Base-by-base conservation (phyloP, 2,329 filamentous ascomycete genomes). In the Pseudophaeomoniella oleicola region DNA sequence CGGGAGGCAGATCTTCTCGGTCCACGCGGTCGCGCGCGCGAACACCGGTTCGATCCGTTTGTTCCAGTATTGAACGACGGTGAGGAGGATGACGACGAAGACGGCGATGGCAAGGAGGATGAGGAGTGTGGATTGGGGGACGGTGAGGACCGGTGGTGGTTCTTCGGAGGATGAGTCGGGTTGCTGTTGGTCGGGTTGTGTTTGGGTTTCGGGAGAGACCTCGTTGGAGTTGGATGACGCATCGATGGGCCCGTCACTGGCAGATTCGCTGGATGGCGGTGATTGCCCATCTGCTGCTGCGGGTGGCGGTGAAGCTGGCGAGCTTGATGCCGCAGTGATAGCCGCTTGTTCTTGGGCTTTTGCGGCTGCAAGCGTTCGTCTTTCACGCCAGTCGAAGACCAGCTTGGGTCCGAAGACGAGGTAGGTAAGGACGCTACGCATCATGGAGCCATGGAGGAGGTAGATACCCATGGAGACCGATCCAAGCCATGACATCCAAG, bases 381-480 rank as follows among this genome's bases (percentile, higher is more conserved):
- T 14, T 51, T 50, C 22, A 49, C 41, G 1, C 40, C 39, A 5
- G 50, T 16, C 9, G 17, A 35, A 32, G 50, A 46, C 45, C 11
- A 45, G 39, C 11, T 50, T 46, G 10, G 60, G 57, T 2, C 68
- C 62, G 41, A 67, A 78, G 10, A 75, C 55, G 59, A 78, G 64
- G 69, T 72, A 78, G 16, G 69, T 67, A 11, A 78, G 58, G 5
- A 76, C 52, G 16, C 66, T 69, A 39, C 74, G 68, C 45, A 78
- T 65, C 18, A 78, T 59, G 1, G 69, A 66, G 30, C 74, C 75
- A 52, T 79, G 75, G 14, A 78, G 55, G 4, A 79, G 63, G 46
- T 78, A 78, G 11, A 79, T 69, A 1, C 74, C 72, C 46, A 78
- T 78, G 32, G 69, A 74, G 55, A 77, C 68, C 47, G 70, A 71